These are phyloP conservation scores for Microdochium nivale DNA, from an alignment of 2,329 filamentous ascomycete species.

Conservation along the genomic window DNA sequence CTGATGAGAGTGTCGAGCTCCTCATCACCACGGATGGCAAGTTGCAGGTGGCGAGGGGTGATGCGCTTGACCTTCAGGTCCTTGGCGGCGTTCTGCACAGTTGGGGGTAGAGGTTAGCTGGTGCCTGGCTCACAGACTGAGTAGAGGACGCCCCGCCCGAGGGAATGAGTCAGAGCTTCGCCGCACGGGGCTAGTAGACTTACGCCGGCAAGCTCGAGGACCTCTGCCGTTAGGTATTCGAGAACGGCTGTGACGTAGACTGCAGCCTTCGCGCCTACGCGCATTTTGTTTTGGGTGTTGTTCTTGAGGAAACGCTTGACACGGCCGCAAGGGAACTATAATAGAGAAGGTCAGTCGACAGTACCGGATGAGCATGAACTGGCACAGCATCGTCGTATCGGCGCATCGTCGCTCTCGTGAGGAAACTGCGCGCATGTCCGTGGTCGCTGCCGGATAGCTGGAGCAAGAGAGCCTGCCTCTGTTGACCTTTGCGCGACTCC, in stretches of 20 bases:
- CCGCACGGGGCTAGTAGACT: conserved; percentile 25
- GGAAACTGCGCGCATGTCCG: no score
- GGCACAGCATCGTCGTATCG: not conserved
- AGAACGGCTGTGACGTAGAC: conserved; percentile 98
- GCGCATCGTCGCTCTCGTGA: not conserved
- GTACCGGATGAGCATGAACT: conserved; percentile 1
- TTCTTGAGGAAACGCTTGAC: conserved; percentile 99
- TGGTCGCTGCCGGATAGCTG: no score
- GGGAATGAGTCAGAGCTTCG: conserved; percentile 4
- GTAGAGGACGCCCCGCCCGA: not conserved
- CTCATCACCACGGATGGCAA: conserved; percentile 96
- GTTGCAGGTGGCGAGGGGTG: conserved; percentile 92
- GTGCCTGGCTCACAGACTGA: conserved; percentile 6
- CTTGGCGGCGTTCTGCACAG: conserved; percentile 78
- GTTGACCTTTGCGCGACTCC: no score
- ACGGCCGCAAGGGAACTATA: conserved; percentile 95
- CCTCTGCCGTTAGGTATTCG: conserved; percentile 96
- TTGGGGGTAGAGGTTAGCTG: conserved; percentile 1
- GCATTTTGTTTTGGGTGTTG: conserved; percentile 99
- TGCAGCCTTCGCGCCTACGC: conserved; percentile 95
- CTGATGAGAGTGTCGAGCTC: conserved; percentile 96
- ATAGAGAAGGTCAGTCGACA: conserved; percentile 3
- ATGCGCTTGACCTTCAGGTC: conserved; percentile 99
- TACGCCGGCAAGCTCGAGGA: conserved; percentile 90
- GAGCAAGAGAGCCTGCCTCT: no score